Conservation (phyloP, 192 early-diverging fungal species). For the Obelidium mucronatum region DNA sequence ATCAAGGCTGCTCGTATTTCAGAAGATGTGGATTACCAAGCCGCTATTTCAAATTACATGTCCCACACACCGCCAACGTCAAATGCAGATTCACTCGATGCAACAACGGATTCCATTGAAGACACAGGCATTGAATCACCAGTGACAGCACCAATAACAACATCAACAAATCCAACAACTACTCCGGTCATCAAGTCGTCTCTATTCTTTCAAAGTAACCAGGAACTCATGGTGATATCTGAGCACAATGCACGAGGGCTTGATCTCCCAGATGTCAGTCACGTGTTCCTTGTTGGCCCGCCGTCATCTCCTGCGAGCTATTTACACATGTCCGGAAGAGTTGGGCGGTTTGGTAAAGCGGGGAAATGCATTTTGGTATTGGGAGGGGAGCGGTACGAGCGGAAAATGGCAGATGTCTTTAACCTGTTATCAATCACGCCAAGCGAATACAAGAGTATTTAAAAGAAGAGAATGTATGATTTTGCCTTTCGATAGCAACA, state of each 20-base stretch:
- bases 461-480: too few relatives aligned
- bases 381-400: slow-evolving; percentile 30
- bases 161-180: background rate
- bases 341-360: slow-evolving; percentile 75
- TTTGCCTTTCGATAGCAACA: too few relatives aligned
- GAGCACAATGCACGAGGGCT: slow-evolving; percentile 84
- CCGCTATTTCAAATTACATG: background rate
- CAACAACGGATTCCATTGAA: background rate
- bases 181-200: background rate
- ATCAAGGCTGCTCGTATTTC: slow-evolving; percentile 44
- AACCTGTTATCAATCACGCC: slow-evolving; percentile 1
- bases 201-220: background rate
- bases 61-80: background rate
- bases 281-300: slow-evolving; percentile 86
- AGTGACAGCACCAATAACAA: background rate
- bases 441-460: too few relatives aligned
- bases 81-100: too few relatives aligned
- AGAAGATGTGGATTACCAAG: slow-evolving; percentile 15
- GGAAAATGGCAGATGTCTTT: slow-evolving; percentile 12
- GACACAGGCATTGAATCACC: background rate
- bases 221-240: slow-evolving; percentile 64
- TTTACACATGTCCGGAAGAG: slow-evolving; percentile 88
- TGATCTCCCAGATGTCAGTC: slow-evolving; percentile 78
- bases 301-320: slow-evolving; percentile 75
- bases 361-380: slow-evolving; percentile 44